Conservation (phyloP, 2,329 filamentous ascomycete species). For the Aspergillus ustus region DNA sequence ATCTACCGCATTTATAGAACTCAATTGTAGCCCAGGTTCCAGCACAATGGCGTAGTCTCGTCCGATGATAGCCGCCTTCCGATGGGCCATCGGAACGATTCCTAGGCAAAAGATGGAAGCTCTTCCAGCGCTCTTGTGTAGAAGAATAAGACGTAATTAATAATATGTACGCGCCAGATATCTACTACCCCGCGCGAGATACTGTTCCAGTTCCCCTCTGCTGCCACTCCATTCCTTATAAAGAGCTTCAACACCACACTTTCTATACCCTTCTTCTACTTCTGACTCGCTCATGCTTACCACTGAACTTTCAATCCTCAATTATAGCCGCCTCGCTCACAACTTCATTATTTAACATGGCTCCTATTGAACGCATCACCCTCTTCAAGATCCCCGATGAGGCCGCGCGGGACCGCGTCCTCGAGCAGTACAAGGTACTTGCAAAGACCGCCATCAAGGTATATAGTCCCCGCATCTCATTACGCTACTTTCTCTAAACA, state of each 20-base stretch:
- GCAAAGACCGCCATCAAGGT: slow-evolving; percentile 52
- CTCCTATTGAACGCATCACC: slow-evolving; percentile 55
- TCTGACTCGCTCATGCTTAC: background rate
- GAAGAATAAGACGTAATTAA: background rate
- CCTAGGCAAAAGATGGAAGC: background rate
- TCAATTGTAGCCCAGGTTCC: background rate
- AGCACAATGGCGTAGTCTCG: background rate
- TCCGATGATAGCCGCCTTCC: slow-evolving; percentile 9
- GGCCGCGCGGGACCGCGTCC: slow-evolving; percentile 47
- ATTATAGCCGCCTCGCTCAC: slow-evolving; percentile 2
- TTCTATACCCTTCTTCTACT: background rate
- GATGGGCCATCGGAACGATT: background rate
- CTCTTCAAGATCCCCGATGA: slow-evolving; percentile 59
- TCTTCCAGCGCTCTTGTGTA: background rate
- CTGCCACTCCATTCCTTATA: slow-evolving; percentile 1
- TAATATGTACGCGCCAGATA: slow-evolving; percentile 4
- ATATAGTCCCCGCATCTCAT: background rate
- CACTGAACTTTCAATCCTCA: background rate
- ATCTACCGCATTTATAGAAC: background rate
- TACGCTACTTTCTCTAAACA: background rate
- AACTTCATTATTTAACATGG: slow-evolving; percentile 31
- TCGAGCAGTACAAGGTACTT: slow-evolving; percentile 52
- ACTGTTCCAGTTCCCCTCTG: background rate
- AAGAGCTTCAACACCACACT: background rate
- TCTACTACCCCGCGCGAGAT: slow-evolving; percentile 13